Evolutionary conservation across 139 green algal genomes (phyloP), one percentile per base, ranked within the genome.

Genomic region (Coelastrella sp.): DNA sequence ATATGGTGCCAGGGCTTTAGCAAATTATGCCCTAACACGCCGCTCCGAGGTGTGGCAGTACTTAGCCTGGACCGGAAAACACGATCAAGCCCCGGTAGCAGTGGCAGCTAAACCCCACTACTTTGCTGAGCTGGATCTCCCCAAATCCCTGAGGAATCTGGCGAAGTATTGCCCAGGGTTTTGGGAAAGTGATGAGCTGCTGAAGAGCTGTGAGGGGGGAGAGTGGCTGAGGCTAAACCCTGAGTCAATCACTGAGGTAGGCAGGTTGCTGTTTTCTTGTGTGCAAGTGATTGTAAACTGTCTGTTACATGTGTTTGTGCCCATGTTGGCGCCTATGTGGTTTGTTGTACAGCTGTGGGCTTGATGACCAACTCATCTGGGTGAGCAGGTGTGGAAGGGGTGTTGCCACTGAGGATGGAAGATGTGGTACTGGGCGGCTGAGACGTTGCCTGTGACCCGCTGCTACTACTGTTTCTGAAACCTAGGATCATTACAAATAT

Each of bases 61-160:
- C 19, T 90, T 98, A 73, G 90, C 91, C 16, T 98, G 96, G 96
- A 80, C 89, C 66, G 95, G 96, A 83, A 96, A 93, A 76, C 96
- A 98, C 87, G 23, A 94, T 5, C 84, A 89, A 73, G 92, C 96
- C 7, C 96, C 96, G 0, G 95, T 98, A 11, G 92, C 92, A 17
- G 96, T 98, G 4, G 96, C 95, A 11, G 88, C 94, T 16, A 94
- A 95, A 83, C 92, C 94, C 16, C 94, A 97, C 87, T 98, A 98
- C 84, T 98, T 98, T 57, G 94, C 86, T 73, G 95, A 98, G 91
- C 91, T 98, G 23, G 92, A 97, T 58, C 85, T 96, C 32, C 60
- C 75, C 10, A 68, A 56, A 14, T 95, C 82, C 0, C 74, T 97
- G 47, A 74, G 57, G 32, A 89, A 90, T 23, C 71, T 95, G 73